Conservation (phyloP, 305 asterid species). For the Solanum hybrid region DNA sequence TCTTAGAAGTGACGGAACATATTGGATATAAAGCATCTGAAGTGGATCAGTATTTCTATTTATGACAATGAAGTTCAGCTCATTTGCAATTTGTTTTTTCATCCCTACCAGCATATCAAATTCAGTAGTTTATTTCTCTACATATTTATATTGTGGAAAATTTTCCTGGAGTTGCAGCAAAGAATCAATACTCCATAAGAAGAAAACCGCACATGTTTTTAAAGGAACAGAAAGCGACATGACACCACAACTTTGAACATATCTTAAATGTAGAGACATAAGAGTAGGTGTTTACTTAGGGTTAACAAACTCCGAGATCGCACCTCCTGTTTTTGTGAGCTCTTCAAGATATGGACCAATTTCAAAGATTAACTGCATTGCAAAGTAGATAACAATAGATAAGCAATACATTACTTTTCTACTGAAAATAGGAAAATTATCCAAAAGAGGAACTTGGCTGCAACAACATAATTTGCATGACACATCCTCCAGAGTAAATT, state of each 20-base stretch:
- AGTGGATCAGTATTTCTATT: neutral
- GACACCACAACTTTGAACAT: neutral
- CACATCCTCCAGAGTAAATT: neutral
- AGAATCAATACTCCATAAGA: neutral
- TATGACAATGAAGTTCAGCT: neutral
- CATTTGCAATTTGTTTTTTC: neutral
- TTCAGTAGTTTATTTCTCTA: neutral
- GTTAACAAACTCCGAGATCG: slow-evolving; percentile 89
- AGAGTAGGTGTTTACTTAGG: slow-evolving; percentile 61
- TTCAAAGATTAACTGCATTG: slow-evolving; percentile 65
- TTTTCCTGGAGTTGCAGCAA: neutral
- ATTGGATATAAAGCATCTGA: neutral
- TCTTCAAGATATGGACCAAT: slow-evolving; percentile 86
- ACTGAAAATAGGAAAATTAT: neutral
- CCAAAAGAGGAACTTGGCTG: neutral
- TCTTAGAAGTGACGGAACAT: neutral
- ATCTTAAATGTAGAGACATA: neutral
- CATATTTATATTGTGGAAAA: neutral
- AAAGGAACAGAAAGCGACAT: neutral
- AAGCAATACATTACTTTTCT: neutral
- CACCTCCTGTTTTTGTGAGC: slow-evolving; percentile 88
- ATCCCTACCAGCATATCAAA: neutral
- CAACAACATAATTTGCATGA: neutral
- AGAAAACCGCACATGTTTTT: neutral
- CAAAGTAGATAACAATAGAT: neutral